Evolutionary conservation across 108 stramenopile genomes (phyloP).

Genomic region (Nannochloropsis oceanica): DNA sequence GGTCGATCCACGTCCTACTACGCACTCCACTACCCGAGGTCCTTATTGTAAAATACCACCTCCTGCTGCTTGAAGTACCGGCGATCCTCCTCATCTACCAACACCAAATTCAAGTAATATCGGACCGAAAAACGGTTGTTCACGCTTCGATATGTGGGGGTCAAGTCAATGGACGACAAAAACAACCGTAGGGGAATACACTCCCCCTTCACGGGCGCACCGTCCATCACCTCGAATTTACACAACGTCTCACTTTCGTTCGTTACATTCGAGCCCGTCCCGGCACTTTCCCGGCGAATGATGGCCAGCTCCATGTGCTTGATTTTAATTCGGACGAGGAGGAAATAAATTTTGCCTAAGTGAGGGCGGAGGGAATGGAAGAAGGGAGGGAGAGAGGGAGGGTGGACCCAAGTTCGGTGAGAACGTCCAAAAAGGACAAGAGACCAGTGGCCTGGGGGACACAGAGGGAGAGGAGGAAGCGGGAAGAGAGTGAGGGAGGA

Average conservation of each 20-base stretch:
- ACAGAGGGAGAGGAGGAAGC: neutral
- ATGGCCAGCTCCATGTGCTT: constrained; percentile 98
- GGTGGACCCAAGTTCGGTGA: neutral
- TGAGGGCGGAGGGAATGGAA: neutral
- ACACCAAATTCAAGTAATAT: constrained; percentile 94
- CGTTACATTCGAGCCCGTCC: constrained; percentile 49
- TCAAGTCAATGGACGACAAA: constrained; percentile 58
- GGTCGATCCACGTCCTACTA: too few relatives aligned
- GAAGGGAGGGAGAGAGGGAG: neutral
- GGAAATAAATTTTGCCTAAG: constrained; percentile 69
- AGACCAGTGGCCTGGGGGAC: too few relatives aligned
- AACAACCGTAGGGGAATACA: constrained; percentile 69
- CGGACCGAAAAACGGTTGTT: constrained; percentile 87
- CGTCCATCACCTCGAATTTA: constrained; percentile 99
- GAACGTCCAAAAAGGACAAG: neutral
- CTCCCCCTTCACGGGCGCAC: constrained; percentile 83
- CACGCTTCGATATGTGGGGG: constrained; percentile 79
- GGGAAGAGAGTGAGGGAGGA: neutral
- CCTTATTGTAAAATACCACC: constrained; percentile 85
- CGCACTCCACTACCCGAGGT: constrained; percentile 34
- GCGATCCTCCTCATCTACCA: constrained; percentile 98
- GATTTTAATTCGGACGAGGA: constrained; percentile 94
- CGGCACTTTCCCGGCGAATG: constrained; percentile 82
- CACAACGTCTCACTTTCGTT: constrained; percentile 91
- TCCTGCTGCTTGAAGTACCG: constrained; percentile 99